Evolutionary conservation across 2,329 filamentous ascomycete species (phyloP), one percentile per base, ranked within the genome.

Genomic region (Calonectria fujianensis): DNA sequence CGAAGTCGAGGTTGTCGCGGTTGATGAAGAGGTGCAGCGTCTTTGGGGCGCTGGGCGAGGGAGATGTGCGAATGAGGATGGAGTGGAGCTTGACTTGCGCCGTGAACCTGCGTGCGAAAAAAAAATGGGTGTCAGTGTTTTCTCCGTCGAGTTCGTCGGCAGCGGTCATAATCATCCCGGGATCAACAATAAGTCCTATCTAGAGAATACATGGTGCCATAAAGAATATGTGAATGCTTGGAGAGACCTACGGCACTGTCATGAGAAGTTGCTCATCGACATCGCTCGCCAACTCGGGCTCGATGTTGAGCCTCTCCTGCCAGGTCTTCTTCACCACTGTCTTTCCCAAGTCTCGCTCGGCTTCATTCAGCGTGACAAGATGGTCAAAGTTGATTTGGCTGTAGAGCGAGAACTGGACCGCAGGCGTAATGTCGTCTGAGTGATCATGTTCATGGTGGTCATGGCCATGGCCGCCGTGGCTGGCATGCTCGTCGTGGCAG

Each of bases 181-280:
- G 18, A 31, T 41, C 24, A 48, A 13, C 10, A 13, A 31, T 20
- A 18, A 24, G 39, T n/a, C 24, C 24, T 16, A n/a, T 35, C 48
- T 9, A 27, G n/a, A 65, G 18, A 18, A 48, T 35, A 24, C 0
- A 31, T 16, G n/a, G 29, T 5, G 10, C 16, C 20, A 54, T n/a
- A 14, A 27, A 39, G 52, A 65, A 24, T 45, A 48, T 39, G 7
- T n/a, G 14, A 6, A 16, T 16, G 24, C 20, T 35, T 18, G n/a
- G 6, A 69, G 9, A 41, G 1, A 89, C 94, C 79, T 87, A 97
- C 94, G 97, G 97, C 48, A 98, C 91, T 76, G 94, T 93, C 90
- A 99, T 95, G 71, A 99, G 87, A n/a, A 99, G 86, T 87, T 99
- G 96, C 87, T 98, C 96, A 83, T 98, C 97, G 0, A 93, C 93